A percentile compares a stretch with the other conserved stretches of the same genome.
phyloP scores from a whole-genome alignment of 805 yeast species.

The Danielia reshetovae region DNA sequence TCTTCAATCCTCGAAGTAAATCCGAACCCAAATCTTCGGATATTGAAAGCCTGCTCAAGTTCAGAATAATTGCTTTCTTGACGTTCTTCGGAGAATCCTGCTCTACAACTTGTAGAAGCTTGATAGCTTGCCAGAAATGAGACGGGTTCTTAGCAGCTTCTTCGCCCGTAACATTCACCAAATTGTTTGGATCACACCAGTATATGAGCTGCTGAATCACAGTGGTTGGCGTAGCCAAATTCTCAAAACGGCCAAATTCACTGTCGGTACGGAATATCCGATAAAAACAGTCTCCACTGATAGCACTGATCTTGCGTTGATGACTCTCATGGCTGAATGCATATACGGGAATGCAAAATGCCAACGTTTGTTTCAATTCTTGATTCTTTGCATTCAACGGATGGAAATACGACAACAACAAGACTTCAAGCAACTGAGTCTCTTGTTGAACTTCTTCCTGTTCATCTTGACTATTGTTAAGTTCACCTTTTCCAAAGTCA shows the following conservation, averaged over 20 bases:
- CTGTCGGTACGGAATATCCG: constrained; percentile 46
- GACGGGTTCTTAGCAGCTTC: constrained; percentile 40
- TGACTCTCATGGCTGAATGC: constrained; percentile 71
- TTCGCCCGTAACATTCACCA: constrained; percentile 47
- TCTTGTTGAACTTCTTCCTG: constrained; percentile 26
- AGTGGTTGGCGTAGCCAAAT: constrained; percentile 40
- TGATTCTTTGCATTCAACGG: constrained; percentile 61
- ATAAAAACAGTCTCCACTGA: constrained; percentile 62
- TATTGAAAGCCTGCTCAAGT: constrained; percentile 44
- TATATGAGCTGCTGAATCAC: constrained; percentile 68
- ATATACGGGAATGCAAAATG: constrained; percentile 86
- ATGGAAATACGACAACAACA: constrained; percentile 71
- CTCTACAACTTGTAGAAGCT: constrained; percentile 49
- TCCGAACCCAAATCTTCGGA: constrained; percentile 25
- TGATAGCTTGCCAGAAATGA: constrained; percentile 55
- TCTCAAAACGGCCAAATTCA: constrained; percentile 31
- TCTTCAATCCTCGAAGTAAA: constrained; percentile 29
- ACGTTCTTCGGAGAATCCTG: constrained; percentile 48
- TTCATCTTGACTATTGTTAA: constrained; percentile 8
- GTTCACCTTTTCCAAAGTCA: constrained; percentile 33
- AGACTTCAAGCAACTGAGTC: constrained; percentile 54
- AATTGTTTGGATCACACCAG: constrained; percentile 80
- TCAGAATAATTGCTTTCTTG: constrained; percentile 50
- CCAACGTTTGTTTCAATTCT: constrained; percentile 69
- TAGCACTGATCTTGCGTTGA: constrained; percentile 59